These are phyloP conservation scores for Athelia sp. DNA, from an alignment of 1,284 basidiomycete species.

Conservation along the genomic window DNA sequence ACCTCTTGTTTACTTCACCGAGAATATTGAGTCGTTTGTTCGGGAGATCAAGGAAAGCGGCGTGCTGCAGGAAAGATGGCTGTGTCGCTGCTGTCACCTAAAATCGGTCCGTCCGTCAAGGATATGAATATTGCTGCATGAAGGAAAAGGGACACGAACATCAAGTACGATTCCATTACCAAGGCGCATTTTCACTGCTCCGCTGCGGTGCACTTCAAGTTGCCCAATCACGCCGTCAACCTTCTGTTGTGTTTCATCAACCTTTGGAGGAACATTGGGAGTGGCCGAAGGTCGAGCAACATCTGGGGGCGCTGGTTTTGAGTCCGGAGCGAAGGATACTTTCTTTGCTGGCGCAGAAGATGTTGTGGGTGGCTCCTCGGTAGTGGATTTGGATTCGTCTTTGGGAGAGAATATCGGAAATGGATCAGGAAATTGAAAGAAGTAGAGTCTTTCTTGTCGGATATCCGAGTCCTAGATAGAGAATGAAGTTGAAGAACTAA, in stretches of 20 bases:
- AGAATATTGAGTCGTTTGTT: constrained; percentile 65
- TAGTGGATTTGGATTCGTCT: constrained; percentile 20
- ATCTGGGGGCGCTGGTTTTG: constrained; percentile 36
- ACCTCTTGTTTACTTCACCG: constrained; percentile 84
- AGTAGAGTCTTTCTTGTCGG: constrained; percentile 70
- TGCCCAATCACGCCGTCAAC: constrained; percentile 80
- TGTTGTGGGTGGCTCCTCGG: constrained; percentile 18
- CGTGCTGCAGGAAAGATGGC: constrained; percentile 87
- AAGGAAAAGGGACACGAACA: constrained; percentile 38
- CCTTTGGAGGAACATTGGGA: constrained; percentile 16
- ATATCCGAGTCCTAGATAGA: constrained; percentile 38
- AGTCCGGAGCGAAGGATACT: constrained; percentile 59
- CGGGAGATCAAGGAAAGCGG: constrained; percentile 66
- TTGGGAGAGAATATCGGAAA: constrained; percentile 65
- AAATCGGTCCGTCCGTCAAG: constrained; percentile 4
- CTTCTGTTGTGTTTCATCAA: constrained; percentile 30
- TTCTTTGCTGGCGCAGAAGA: constrained; percentile 31
- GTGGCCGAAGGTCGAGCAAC: constrained; percentile 22
- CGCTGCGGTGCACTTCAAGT: constrained; percentile 79
- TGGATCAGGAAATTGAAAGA: constrained; percentile 91
- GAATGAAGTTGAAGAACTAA: constrained; percentile 6
- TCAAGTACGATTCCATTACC: constrained; percentile 78
- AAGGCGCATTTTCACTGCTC: constrained; percentile 83
- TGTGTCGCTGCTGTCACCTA: constrained; percentile 84
- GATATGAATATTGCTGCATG: constrained; percentile 3